These are phyloP conservation scores for Anthracocystis walkeri DNA, from an alignment of 1,284 basidiomycete genomes.

Conservation along the genomic window DNA sequence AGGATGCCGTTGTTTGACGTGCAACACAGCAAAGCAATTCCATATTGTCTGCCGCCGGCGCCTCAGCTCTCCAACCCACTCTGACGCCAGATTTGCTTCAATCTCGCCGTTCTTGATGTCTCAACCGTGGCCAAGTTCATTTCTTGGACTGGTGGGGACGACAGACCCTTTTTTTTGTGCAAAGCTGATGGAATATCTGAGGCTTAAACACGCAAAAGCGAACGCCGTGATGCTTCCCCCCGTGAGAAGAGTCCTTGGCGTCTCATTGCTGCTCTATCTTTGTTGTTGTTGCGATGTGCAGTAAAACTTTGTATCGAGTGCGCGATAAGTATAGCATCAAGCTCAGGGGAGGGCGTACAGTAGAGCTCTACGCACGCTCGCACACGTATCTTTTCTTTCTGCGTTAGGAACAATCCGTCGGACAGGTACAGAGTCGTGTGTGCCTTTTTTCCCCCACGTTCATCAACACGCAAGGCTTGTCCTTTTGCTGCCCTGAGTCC, in stretches of 20 bases:
- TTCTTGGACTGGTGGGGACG: neutral
- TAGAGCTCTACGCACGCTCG: too few species aligned
- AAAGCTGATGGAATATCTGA: neutral
- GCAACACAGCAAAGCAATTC: too few species aligned
- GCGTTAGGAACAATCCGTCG: slow-evolving; percentile 5
- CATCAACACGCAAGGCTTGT: too few species aligned
- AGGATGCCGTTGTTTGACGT: too few species aligned
- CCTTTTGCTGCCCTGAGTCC: too few species aligned
- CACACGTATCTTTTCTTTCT: neutral
- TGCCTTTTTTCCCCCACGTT: too few species aligned
- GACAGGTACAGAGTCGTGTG: neutral
- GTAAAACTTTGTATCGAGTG: neutral
- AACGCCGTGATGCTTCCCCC: slow-evolving; percentile 14
- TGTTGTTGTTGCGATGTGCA: neutral
- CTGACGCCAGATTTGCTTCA: too few species aligned
- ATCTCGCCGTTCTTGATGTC: too few species aligned
- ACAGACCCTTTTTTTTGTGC: neutral
- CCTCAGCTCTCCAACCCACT: too few species aligned
- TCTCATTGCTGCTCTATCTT: neutral
- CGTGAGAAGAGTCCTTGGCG: slow-evolving; percentile 10
- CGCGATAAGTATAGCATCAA: neutral
- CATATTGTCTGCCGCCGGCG: too few species aligned
- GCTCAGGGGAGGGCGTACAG: slow-evolving; percentile 5
- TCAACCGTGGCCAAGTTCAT: neutral
- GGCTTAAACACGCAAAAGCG: slow-evolving; percentile 10